Percentiles rank a stretch among this genome's conserved stretches.
phyloP scores from a whole-genome alignment of 768 basidiomycete species.

The Brasilioporus rufonigricans region DNA sequence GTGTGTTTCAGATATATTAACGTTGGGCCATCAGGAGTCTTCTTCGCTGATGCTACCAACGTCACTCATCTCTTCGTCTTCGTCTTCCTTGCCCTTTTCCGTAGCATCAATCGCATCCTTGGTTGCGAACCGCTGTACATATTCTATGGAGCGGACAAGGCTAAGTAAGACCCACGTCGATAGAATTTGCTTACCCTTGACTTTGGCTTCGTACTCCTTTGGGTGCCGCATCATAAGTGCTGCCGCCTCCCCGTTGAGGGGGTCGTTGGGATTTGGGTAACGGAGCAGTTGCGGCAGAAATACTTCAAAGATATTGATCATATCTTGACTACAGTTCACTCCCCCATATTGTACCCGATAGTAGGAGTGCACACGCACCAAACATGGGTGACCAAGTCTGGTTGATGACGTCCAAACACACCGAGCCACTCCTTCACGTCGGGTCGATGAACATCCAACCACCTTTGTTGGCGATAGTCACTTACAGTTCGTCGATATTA shows the following conservation, averaged over 20 bases:
- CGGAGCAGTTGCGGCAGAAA: slow-evolving; percentile 96
- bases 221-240: slow-evolving; percentile 97
- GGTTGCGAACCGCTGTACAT: slow-evolving; percentile 93
- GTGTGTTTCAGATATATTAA: slow-evolving; percentile 10
- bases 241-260: slow-evolving; percentile 96
- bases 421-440: slow-evolving; percentile 81
- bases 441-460: slow-evolving; percentile 6
- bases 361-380: slow-evolving; percentile 51
- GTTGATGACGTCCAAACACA: slow-evolving; percentile 98
- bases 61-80: slow-evolving; percentile 87
- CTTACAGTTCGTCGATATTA: slow-evolving; percentile 97
- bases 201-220: slow-evolving; percentile 91
- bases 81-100: slow-evolving; percentile 56
- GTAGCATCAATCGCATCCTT: slow-evolving; percentile 85
- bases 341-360: neutral
- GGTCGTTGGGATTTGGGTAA: slow-evolving; percentile 98
- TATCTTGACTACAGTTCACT: slow-evolving; percentile 54
- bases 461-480: slow-evolving; percentile 16
- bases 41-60: slow-evolving; percentile 79
- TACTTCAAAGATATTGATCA: slow-evolving; percentile 99
- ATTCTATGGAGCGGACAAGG: slow-evolving; percentile 52
- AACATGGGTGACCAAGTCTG: slow-evolving; percentile 99
- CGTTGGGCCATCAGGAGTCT: slow-evolving; percentile 33
- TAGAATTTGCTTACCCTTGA: slow-evolving; percentile 63
- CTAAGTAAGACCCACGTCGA: neutral